A percentile compares a stretch with the other conserved stretches of the same genome.
phyloP scores from a whole-genome alignment of 495 filamentous ascomycete genomes.

The Lasiosphaeria ovina region DNA sequence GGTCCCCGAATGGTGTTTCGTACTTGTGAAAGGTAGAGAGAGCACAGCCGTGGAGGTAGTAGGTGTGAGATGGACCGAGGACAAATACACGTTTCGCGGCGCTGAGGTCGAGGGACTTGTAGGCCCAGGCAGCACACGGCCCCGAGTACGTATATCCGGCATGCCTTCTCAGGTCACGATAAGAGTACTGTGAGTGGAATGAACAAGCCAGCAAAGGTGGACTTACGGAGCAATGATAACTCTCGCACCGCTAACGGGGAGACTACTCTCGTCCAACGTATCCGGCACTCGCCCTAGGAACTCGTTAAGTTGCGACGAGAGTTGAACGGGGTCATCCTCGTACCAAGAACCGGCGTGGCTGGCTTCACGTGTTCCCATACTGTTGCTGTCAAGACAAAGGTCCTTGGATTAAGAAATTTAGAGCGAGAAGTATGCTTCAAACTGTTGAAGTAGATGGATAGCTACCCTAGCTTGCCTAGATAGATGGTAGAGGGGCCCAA shows the following conservation, averaged over 20 bases:
- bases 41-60: constrained; percentile 73
- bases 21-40: constrained; percentile 74
- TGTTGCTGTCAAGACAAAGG: not conserved
- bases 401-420: too few relatives aligned
- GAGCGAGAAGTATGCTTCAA: too few relatives aligned
- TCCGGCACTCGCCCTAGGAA: constrained; percentile 75
- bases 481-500: too few relatives aligned
- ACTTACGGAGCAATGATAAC: constrained; percentile 95
- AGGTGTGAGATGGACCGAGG: constrained; percentile 89
- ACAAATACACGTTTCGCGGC: constrained; percentile 85
- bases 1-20: constrained; percentile 79
- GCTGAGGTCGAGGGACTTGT: constrained; percentile 82
- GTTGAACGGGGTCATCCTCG: constrained; percentile 51
- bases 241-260: constrained; percentile 76
- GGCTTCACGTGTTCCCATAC: constrained; percentile 56
- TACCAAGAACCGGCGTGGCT: constrained; percentile 75
- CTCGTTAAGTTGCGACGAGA: constrained; percentile 70
- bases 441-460: too few relatives aligned
- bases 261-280: constrained; percentile 53
- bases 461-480: too few relatives aligned
- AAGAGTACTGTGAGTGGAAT: constrained; percentile 9
- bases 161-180: constrained; percentile 57
- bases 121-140: constrained; percentile 90
- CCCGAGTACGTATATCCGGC: constrained; percentile 96
- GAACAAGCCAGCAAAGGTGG: not conserved